Conservation (phyloP, 148 eudicot genomes). For the Rheum nobile region DNA sequence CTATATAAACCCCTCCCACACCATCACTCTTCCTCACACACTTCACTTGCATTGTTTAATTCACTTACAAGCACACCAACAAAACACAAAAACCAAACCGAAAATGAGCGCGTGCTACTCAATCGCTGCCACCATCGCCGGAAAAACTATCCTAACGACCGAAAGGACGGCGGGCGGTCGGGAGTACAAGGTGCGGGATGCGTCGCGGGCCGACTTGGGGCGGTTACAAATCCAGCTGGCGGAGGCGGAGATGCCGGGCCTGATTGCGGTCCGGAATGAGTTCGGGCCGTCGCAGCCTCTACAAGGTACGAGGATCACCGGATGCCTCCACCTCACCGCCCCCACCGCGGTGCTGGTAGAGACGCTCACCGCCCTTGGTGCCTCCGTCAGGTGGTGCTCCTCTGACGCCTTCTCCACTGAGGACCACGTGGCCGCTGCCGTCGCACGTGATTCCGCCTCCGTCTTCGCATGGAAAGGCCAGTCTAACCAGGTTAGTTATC, state of each 20-base stretch:
- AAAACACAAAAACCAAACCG: too few relatives aligned
- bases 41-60: too few relatives aligned
- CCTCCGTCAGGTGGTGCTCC: constrained; percentile 90
- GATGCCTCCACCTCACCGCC: constrained; percentile 88
- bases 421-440: constrained; percentile 94
- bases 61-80: too few relatives aligned
- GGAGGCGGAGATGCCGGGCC: constrained; percentile 91
- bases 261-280: constrained; percentile 65
- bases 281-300: constrained; percentile 80
- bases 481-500: constrained; percentile 39
- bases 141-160: constrained; percentile 35
- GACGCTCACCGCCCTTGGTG: constrained; percentile 80
- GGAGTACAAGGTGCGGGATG: constrained; percentile 90
- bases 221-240: constrained; percentile 82
- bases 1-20: too few relatives aligned
- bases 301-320: constrained; percentile 71
- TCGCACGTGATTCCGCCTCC: constrained; percentile 59
- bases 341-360: constrained; percentile 93
- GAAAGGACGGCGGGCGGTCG: constrained; percentile 73
- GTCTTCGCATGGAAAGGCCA: constrained; percentile 98
- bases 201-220: constrained; percentile 90
- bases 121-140: too few relatives aligned
- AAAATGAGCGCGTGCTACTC: too few relatives aligned
- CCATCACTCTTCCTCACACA: too few relatives aligned
- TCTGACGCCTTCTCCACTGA: constrained; percentile 92